Evolutionary conservation across 352 stramenopile species (phyloP), one percentile per base, ranked within the genome.

Genomic region (Phytophthora fragariae): DNA sequence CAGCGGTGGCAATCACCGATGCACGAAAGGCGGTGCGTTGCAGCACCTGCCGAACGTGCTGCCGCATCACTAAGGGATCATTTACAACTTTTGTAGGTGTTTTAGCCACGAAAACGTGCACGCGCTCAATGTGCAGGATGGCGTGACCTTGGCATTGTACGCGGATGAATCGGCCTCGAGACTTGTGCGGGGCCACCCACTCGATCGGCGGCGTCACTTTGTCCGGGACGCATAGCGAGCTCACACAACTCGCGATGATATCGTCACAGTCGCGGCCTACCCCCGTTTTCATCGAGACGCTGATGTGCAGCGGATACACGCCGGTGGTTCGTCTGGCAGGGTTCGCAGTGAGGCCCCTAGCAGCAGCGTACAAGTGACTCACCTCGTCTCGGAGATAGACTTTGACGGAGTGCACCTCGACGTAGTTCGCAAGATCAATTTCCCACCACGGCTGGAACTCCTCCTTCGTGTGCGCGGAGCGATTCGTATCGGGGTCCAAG

Each of bases 221-320:
- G 15, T 85, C 76, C 0, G 41, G 31, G 0, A 90, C 52, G 9
- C 73, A 78, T 10, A 86, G 60, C 0, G 64, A 81, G 53, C 73
- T 87, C 52, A 91, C 84, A 56, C 73, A 78, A 63, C 84, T 86
- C 0, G 76, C 75, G 46, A 93, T 37, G 54, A 91, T 80, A 50
- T 92, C 82, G 49, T 89, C 84, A 12, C 86, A 79, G 62, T 91
- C 81, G 7, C 82, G 80, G 9, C 77, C 82, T 17, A 88, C 72
- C 2, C 85, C 85, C 4, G 80, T 85, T 56, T 89, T 92, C 85
- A 91, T 92, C 5, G 82, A 91, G 24, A 92, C 67, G 27, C 56
- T 80, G 9, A 92, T 67, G 54, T 92, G 75, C 1, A 92, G 50
- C 0, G 85, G 85, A 27, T 86, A 91, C 29, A 82, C 58, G 4